These are phyloP conservation scores for Diplodia sapinea DNA, from an alignment of 2,329 filamentous ascomycete species.

Conservation along the genomic window DNA sequence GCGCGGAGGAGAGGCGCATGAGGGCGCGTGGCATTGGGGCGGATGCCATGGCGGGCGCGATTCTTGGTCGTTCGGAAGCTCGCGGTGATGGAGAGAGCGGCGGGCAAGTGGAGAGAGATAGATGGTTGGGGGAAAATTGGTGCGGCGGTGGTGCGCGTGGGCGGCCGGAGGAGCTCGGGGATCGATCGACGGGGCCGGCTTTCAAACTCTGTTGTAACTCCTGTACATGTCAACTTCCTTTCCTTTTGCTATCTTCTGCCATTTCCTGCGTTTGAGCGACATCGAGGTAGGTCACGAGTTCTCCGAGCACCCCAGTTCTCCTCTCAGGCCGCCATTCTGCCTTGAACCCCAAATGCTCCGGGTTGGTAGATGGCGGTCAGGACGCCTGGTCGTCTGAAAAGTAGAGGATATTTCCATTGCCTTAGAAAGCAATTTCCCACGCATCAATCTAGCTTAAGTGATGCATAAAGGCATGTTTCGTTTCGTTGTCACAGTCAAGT, in stretches of 20 bases:
- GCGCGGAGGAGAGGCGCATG: conserved; percentile 35
- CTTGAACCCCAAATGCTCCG: background rate
- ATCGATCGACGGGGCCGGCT: background rate
- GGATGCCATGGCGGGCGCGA: conserved; percentile 40
- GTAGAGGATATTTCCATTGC: background rate
- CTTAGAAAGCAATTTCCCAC: background rate
- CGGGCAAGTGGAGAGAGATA: conserved; percentile 7
- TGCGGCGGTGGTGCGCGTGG: conserved; percentile 14
- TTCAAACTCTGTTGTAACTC: conserved; percentile 1
- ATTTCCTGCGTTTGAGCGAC: background rate
- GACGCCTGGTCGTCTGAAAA: background rate
- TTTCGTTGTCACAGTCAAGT: background rate
- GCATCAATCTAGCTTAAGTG: background rate
- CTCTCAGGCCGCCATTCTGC: too few species aligned
- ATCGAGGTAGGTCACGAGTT: background rate
- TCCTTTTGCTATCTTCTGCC: background rate
- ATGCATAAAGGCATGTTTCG: conserved; percentile 27
- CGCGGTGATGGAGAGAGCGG: background rate
- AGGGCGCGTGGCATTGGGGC: conserved; percentile 46
- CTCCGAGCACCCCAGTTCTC: background rate
- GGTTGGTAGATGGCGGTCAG: background rate
- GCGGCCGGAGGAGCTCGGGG: conserved; percentile 10
- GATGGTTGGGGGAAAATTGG: conserved; percentile 22
- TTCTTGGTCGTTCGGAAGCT: background rate
- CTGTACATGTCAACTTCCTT: background rate